Percentiles rank a stretch among this genome's conserved stretches.
Conservation (phyloP, 305 asterid species). For the Withania somnifera region DNA sequence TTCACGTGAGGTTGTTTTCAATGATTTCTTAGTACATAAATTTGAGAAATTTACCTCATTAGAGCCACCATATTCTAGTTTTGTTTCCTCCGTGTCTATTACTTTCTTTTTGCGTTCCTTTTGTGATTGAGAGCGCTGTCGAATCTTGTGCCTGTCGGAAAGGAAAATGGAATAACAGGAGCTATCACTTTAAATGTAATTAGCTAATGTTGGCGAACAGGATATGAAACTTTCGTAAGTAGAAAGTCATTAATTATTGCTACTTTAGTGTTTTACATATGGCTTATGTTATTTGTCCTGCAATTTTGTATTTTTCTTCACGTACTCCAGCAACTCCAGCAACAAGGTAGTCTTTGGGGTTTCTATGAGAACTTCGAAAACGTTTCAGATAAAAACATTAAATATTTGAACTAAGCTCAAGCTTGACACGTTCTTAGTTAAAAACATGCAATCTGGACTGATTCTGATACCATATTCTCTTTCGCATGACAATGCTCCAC, state of each 20-base stretch:
- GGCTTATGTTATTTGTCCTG: no score
- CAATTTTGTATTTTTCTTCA: not conserved
- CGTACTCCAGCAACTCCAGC: not conserved
- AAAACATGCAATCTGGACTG: not conserved
- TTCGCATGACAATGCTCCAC: not conserved
- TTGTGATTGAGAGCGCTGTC: constrained; percentile 40
- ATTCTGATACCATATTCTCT: not conserved
- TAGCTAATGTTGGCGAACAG: not conserved
- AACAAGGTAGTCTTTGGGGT: not conserved
- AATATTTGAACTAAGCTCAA: not conserved
- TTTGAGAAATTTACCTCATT: not conserved
- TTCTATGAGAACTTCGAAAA: not conserved
- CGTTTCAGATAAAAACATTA: not conserved
- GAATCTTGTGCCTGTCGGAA: constrained; percentile 35
- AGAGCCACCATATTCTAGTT: constrained; percentile 12
- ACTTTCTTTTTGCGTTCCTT: constrained; percentile 31
- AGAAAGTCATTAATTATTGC: not conserved
- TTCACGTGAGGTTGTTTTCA: no score
- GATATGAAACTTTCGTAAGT: not conserved
- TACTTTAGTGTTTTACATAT: not conserved
- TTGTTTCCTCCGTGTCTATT: constrained; percentile 16
- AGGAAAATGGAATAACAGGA: not conserved
- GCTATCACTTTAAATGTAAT: not conserved
- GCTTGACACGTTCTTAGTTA: not conserved
- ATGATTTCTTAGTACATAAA: no score